Base-by-base conservation (phyloP, 2,329 filamentous ascomycete species). In the Alternaria hordeiaustralica region DNA sequence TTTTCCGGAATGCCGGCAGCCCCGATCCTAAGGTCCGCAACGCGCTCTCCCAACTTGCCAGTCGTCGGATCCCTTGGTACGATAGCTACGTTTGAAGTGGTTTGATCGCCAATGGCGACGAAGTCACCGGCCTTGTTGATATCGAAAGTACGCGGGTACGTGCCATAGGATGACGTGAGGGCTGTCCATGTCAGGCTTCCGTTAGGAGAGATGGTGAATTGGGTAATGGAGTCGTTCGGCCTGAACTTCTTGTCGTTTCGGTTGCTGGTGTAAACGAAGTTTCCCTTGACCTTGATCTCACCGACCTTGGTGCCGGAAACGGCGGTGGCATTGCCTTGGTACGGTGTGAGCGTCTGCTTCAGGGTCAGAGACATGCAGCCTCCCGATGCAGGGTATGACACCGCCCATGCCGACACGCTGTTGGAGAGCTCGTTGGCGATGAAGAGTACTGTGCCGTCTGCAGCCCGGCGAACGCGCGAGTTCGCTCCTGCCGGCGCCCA, bases 241-340 rank as follows among this genome's bases (percentile, higher is more conserved):
- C 60, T 66, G 36, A 78, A 79, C 33, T 73, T 75, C 70, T 76
- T 77, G 61, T 80, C 78, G 59, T 79, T 80, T 26, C 78, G 73
- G 64, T 78, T 79, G 2, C 78, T 69, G 5, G 66, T 68, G 65
- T 79, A 79, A 11, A 79, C 60, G 61, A 75, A 79, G 68, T 75
- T 74, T 43, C 64, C 77, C 43, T 75, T 73, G 56, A 74, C 70
- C n/a, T 66, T 67, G 58, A 80, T 65, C 61, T 79, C 78, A 4
- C 71, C 78, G 2, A 78, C 70, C 44, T 79, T 79, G 45, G 75
- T 74, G 1, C 75, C 72, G 3, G 58, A 41, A 2, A 70, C 66
- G 25, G 77, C 76, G 13, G 77, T 63, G 13, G 61, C 58, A 26
- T 78, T 76, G 33, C 71, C 70, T 20, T 74, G 68, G 58, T 79